Percentiles rank a stretch among this genome's conserved stretches.
phyloP scores from a whole-genome alignment of 352 stramenopile species.

The Globisporangium cystogenes region DNA sequence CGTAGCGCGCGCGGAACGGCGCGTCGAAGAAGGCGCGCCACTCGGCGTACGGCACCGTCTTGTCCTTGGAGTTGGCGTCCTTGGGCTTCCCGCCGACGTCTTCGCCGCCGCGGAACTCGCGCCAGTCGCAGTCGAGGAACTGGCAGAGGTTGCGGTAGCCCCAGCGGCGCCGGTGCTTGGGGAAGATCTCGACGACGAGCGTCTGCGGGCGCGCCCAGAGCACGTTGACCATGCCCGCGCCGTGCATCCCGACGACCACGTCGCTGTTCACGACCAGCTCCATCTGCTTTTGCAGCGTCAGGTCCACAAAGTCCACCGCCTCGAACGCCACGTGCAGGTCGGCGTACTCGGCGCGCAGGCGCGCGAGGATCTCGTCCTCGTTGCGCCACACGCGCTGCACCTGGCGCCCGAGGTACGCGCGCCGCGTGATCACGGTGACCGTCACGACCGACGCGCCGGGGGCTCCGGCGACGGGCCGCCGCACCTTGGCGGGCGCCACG shows the following conservation, averaged over 20 bases:
- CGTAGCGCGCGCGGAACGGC: constrained; percentile 26
- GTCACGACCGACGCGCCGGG: not conserved
- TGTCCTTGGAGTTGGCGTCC: constrained; percentile 44
- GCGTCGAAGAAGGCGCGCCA: constrained; percentile 52
- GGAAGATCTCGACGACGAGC: constrained; percentile 75
- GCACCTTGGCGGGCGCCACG: not conserved
- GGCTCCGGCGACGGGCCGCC: not conserved
- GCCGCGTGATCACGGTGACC: constrained; percentile 22
- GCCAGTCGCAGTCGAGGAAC: constrained; percentile 60
- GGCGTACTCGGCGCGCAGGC: constrained; percentile 37
- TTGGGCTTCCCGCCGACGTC: constrained; percentile 20
- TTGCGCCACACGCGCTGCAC: constrained; percentile 65
- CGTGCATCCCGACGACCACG: constrained; percentile 81
- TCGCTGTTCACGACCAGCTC: constrained; percentile 51
- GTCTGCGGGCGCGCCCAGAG: constrained; percentile 49
- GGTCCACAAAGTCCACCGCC: constrained; percentile 56
- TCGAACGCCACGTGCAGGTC: constrained; percentile 35
- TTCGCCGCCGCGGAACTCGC: constrained; percentile 37
- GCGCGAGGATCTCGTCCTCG: constrained; percentile 41
- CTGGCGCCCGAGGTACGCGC: constrained; percentile 36
- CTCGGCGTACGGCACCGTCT: constrained; percentile 40
- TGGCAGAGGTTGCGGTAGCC: constrained; percentile 78
- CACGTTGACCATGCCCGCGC: constrained; percentile 74
- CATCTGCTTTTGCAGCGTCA: constrained; percentile 62
- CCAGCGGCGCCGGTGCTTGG: constrained; percentile 37